A percentile compares a stretch with the other conserved stretches of the same genome.
These are phyloP conservation scores for Saccharomyces pastorianus DNA, from an alignment of 1,139 yeast species.

Conservation along the genomic window DNA sequence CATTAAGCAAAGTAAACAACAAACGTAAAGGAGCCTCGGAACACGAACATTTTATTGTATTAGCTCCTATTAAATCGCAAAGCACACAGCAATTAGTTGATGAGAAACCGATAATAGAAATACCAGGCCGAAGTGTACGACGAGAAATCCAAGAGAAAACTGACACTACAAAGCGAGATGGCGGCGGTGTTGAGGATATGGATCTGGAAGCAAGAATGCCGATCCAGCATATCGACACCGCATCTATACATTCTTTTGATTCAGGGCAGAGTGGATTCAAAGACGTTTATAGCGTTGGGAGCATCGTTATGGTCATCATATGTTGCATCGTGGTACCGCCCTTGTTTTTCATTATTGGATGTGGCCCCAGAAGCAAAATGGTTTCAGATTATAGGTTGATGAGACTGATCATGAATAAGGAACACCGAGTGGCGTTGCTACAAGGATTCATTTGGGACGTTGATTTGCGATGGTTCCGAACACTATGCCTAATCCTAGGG, in stretches of 20 bases:
- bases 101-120: background rate
- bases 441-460: conserved; percentile 25
- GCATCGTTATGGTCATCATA: conserved; percentile 12
- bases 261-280: conserved; percentile 12
- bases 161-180: background rate
- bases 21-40: background rate
- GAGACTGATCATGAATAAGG: conserved; percentile 17
- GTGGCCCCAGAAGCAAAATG: conserved; percentile 11
- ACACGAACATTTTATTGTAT: background rate
- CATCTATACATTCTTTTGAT: conserved; percentile 16
- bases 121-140: background rate
- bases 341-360: conserved; percentile 20
- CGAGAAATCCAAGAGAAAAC: background rate
- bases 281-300: conserved; percentile 16
- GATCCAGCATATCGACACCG: conserved; percentile 14
- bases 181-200: conserved; percentile 2
- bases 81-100: background rate
- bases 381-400: conserved; percentile 17
- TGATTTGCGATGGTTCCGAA: conserved; percentile 23
- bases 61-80: background rate
- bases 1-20: background rate
- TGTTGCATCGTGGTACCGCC: conserved; percentile 21
- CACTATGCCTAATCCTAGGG: conserved; percentile 15
- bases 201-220: conserved; percentile 7
- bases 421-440: conserved; percentile 18